Evolutionary conservation across 257 asterid species (phyloP), one percentile per base, ranked within the genome.

Genomic region (Ballota nigra): DNA sequence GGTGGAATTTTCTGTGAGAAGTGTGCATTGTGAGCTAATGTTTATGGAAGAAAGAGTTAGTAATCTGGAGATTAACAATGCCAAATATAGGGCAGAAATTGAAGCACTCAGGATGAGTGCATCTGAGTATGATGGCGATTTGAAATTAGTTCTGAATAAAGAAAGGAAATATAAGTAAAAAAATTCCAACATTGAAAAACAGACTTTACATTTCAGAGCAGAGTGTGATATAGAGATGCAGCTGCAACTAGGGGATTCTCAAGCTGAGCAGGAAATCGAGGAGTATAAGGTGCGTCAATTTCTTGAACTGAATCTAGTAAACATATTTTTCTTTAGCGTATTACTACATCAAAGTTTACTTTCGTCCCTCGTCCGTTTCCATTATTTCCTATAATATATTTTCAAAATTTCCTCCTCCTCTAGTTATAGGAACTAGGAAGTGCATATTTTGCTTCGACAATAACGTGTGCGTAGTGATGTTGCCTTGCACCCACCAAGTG

Each of bases 201-300:
- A 74, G 33, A 43, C 49, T 11, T 43, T 31, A 53, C 41, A 4
- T 36, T 64, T 79, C 43, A 51, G 52, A 29, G 51, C 63, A 56
- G 68, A 57, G 29, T 23, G 66, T 31, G 57, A 65, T 13, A 77
- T 33, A 47, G 79, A 64, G 43, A 49, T 57, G 26, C 43, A 36
- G 43, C 43, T 36, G 8, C 43, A 9, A 36, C 43, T 8, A 36
- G 43, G 8, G 43, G 12, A 36, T 69, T 26, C 47, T 53, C 68
- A 33, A 47, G 66, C 59, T 8, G 68, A 72, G 67, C 60, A 78
- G 18, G 82, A 60, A 29, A 43, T 59, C 16, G 67, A 36, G 68
- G 71, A 72, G 60, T 56, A 75, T 72, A 78, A 78, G 82, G 82
- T 78, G 45, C 23, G 75, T 12, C 16, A 41, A 51, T 41, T 41